Evolutionary conservation across 495 filamentous ascomycete genomes (phyloP).

Genomic region (Penicillium herquei): DNA sequence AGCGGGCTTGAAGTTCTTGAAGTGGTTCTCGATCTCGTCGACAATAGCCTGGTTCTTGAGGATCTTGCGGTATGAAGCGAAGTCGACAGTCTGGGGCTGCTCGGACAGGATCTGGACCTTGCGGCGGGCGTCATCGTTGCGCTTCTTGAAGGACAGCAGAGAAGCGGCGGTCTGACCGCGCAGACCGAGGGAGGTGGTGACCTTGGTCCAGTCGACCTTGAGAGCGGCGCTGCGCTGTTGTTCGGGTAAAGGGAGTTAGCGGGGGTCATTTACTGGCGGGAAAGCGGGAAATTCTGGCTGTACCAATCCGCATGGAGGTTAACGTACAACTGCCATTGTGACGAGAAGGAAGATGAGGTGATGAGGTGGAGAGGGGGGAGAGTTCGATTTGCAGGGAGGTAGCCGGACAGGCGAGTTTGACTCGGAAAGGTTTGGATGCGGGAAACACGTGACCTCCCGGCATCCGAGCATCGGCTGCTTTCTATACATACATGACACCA

Average conservation of each 20-base stretch:
- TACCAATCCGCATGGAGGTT: constrained; percentile 8
- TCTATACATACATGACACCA: constrained; percentile 2
- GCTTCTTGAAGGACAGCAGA: constrained; percentile 97
- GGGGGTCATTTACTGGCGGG: constrained; percentile 11
- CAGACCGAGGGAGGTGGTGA: constrained; percentile 88
- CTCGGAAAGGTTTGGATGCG: constrained; percentile 48
- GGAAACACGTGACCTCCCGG: constrained; percentile 46
- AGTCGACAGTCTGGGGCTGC: constrained; percentile 82
- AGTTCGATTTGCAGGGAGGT: constrained; percentile 41
- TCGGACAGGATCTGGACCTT: constrained; percentile 77
- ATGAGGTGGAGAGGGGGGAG: constrained; percentile 36
- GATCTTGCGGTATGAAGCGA: constrained; percentile 81
- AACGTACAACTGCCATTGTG: constrained; percentile 90
- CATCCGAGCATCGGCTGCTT: constrained; percentile 29
- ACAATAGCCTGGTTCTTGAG: constrained; percentile 94
- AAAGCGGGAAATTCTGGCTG: constrained; percentile 6
- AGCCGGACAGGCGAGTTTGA: constrained; percentile 40
- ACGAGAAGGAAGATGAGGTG: constrained; percentile 45
- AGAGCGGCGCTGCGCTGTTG: constrained; percentile 92
- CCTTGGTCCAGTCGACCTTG: constrained; percentile 97
- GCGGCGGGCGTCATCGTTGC: constrained; percentile 97
- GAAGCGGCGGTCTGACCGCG: constrained; percentile 88
- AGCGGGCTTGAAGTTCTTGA: constrained; percentile 82
- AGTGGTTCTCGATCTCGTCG: constrained; percentile 94
- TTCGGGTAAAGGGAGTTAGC: constrained; percentile 30